Evolutionary conservation across 192 early-diverging fungal species (phyloP), one percentile per base, ranked within the genome.

Genomic region (Chytriomyces sp.): DNA sequence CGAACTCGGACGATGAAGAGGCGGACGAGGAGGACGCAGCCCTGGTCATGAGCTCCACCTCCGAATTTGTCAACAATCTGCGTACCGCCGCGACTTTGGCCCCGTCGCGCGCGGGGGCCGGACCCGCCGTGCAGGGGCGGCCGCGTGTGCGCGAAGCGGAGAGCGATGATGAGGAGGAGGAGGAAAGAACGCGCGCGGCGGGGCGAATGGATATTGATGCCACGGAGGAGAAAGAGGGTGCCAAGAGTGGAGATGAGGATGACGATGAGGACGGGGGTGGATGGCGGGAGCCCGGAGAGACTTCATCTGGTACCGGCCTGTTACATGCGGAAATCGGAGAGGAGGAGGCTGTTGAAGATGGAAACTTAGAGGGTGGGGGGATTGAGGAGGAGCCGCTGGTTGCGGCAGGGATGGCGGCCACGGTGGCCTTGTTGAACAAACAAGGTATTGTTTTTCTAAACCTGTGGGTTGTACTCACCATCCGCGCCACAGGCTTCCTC

Each of bases 51-150:
- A 92, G 92, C 0, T 91, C 92, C 66, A 93, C 91, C 10, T 89
- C 92, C 8, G 95, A 97, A 77, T 97, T 97, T 85, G 92, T 96
- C 2, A 85, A 87, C 44, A 83, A 78, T 3, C 79, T 93, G 0
- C 64, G 78, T 1, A 75, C 84, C 14, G 77, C 75, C 14, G 49
- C 81, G 19, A 59, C 80, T 12, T 60, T 78, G 25, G 58, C 70
- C 3, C 60, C 58, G 0, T 28, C 64, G 37, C 64, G 74, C 1
- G 2, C 66, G 33, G 22, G 39, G 30, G 39, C 10, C 14, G 44
- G 65, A 28, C 67, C 44, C 19, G 70, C 62, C 36, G 34, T 44
- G 14, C 39, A 5, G 30, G 12, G 30, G 19, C 67, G 67, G 7
- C 52, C n/a, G 2, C 53, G 53, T 0, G n/a, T n/a, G 8, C n/a